Percentiles rank a stretch among this genome's conserved stretches.
Evolutionary conservation across 768 basidiomycete species (phyloP).

Genomic region (Serendipita sp.): DNA sequence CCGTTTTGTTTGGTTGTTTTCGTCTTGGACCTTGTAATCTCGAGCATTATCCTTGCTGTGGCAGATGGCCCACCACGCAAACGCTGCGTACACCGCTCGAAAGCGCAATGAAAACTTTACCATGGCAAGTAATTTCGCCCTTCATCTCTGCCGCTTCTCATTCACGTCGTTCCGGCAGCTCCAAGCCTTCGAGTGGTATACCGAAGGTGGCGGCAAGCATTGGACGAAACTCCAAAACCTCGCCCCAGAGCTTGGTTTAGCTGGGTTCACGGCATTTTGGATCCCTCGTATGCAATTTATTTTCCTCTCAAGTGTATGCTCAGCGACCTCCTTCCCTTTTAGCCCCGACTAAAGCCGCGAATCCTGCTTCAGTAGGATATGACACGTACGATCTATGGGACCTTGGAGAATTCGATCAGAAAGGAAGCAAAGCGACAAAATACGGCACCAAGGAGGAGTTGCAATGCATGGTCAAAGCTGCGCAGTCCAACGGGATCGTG

Average conservation of each 20-base stretch:
- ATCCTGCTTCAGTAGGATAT: constrained; percentile 11
- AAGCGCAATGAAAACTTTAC: constrained; percentile 6
- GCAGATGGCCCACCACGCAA: constrained; percentile 8
- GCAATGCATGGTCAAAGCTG: constrained; percentile 20
- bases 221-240: constrained; percentile 9
- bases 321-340: background rate
- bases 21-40: background rate
- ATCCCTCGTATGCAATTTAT: constrained; percentile 8
- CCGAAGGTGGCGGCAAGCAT: constrained; percentile 11
- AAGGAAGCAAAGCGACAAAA: constrained; percentile 17
- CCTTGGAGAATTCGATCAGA: constrained; percentile 15
- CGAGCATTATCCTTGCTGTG: background rate
- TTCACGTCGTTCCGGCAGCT: background rate
- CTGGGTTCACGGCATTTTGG: constrained; percentile 10
- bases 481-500: constrained; percentile 23
- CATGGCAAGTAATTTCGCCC: background rate
- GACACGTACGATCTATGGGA: constrained; percentile 15
- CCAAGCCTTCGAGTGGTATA: constrained; percentile 12
- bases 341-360: constrained; percentile 10
- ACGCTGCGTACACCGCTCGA: constrained; percentile 7
- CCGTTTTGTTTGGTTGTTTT: background rate
- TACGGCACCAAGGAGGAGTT: constrained; percentile 28
- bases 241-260: background rate
- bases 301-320: background rate
- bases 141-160: too few species aligned